Evolutionary conservation across 2,329 filamentous ascomycete genomes (phyloP).

Genomic region (Paracoccidioides brasiliensis): DNA sequence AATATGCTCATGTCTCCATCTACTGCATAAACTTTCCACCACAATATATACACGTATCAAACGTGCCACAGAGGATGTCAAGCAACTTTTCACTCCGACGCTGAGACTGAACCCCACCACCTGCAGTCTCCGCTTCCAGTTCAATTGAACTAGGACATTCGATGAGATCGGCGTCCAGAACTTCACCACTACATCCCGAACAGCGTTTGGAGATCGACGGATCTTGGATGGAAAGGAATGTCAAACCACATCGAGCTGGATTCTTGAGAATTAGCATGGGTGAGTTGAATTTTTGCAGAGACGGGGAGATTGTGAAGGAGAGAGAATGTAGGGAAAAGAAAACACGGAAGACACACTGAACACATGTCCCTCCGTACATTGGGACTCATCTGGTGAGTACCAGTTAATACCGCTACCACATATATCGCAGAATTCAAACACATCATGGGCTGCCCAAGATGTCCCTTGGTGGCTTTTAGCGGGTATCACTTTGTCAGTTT

Average conservation of each 20-base stretch:
- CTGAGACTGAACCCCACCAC: background rate
- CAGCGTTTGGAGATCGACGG: constrained; percentile 43
- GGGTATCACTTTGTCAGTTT: constrained; percentile 14
- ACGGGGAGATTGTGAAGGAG: background rate
- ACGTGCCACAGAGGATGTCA: constrained; percentile 3
- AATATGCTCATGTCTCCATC: background rate
- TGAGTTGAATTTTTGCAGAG: too few relatives aligned
- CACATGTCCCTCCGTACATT: constrained; percentile 39
- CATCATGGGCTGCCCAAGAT: constrained; percentile 12
- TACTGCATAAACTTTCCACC: constrained; percentile 7
- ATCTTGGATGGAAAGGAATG: constrained; percentile 42
- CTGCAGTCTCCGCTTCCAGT: constrained; percentile 2
- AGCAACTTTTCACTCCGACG: background rate
- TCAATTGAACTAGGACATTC: constrained; percentile 7
- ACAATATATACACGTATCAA: constrained; percentile 12
- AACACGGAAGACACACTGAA: constrained; percentile 28
- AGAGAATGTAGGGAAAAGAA: background rate
- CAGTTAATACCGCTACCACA: constrained; percentile 38
- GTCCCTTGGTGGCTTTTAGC: constrained; percentile 11
- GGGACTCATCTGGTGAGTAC: constrained; percentile 33
- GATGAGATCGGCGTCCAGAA: constrained; percentile 8
- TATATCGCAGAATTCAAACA: constrained; percentile 40
- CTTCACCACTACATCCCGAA: constrained; percentile 38
- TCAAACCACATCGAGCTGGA: constrained; percentile 40
- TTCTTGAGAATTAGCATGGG: background rate